Evolutionary conservation across 148 eudicot genomes (phyloP), one percentile per base, ranked within the genome.

Genomic region (Euryodendron excelsum): DNA sequence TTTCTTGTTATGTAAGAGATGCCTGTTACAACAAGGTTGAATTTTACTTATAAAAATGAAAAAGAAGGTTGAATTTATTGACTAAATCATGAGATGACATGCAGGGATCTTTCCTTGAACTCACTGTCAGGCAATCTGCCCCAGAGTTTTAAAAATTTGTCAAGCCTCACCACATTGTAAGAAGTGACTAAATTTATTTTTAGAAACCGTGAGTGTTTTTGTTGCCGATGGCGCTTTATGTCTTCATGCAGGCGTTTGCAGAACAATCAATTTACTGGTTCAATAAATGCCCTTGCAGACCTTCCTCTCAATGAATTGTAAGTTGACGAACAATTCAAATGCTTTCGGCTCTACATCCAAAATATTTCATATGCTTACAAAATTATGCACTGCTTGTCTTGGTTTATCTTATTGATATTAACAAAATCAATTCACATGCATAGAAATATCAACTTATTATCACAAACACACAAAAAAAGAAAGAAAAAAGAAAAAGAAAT

Each of bases 21-120:
- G 7, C 36, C 59, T 45, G 18, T 23, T 48, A 72, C 58, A 53
- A 53, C 18, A 53, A 17, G 23, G 23, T 53, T 48, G 52, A 48
- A 6, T 1, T 48, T 13, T 48, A 13, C 52, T 48, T 53, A 17
- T 3, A 3, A 53, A 17, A 53, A 53, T 3, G 8, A 1, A 25
- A 21, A 72, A 39, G 52, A 55, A 27, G 0, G 27, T 73, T 52
- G 34, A 55, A 36, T 77, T 3, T 55, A 78, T 52, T 44, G 69
- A 31, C 47, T 56, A 30, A 58, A 28, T 72, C 7, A 9, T 72
- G 58, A 27, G 12, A 67, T 73, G 72, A 59, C 74, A 48, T 84
- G 75, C 84, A 91, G 94, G 90, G 94, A 91, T 91, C 83, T 91
- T 68, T 89, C 94, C 44, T 81, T 21, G 74, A 91, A 91, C 81